These are phyloP conservation scores for Clavispora vitiphila DNA, from an alignment of 805 yeast species.

Conservation along the genomic window DNA sequence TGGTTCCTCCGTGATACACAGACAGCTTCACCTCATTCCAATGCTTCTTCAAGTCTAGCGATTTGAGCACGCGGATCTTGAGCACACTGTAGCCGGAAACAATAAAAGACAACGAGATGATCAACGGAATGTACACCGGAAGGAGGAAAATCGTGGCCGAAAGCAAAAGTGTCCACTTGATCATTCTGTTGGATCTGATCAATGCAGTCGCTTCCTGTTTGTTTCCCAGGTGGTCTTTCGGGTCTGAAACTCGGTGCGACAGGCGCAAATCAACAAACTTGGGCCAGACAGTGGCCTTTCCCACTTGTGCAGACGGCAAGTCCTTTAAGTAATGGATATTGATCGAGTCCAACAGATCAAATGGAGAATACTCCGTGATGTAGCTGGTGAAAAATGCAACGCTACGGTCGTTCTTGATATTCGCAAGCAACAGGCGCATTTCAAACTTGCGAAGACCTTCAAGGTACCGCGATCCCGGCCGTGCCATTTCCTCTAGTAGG, in stretches of 20 bases:
- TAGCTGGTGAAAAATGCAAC: slow-evolving; percentile 85
- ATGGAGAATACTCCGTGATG: slow-evolving; percentile 71
- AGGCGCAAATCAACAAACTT: slow-evolving; percentile 47
- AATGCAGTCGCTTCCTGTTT: slow-evolving; percentile 36
- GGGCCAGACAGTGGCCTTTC: slow-evolving; percentile 36
- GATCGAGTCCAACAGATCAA: slow-evolving; percentile 49
- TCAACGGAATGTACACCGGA: slow-evolving; percentile 50
- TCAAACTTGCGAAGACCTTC: slow-evolving; percentile 56
- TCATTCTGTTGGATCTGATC: slow-evolving; percentile 24
- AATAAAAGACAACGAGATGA: slow-evolving; percentile 31
- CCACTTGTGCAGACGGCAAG: slow-evolving; percentile 38
- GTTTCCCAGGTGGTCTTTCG: slow-evolving; percentile 17
- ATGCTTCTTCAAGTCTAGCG: slow-evolving; percentile 23
- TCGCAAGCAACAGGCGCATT: slow-evolving; percentile 60
- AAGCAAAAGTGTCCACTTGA: slow-evolving; percentile 21
- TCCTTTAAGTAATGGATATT: slow-evolving; percentile 45
- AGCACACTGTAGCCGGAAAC: slow-evolving; percentile 38
- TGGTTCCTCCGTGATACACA: slow-evolving; percentile 26
- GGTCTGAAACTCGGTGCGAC: slow-evolving; percentile 16
- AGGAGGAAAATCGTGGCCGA: slow-evolving; percentile 25
- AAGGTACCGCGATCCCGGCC: slow-evolving; percentile 45
- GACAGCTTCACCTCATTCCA: slow-evolving; percentile 31
- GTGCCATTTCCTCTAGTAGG: slow-evolving; percentile 49
- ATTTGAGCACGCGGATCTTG: slow-evolving; percentile 24
- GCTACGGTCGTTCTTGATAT: slow-evolving; percentile 75